Conservation (phyloP, 371 early-diverging fungal genomes). For the Mortierella sp. region DNA sequence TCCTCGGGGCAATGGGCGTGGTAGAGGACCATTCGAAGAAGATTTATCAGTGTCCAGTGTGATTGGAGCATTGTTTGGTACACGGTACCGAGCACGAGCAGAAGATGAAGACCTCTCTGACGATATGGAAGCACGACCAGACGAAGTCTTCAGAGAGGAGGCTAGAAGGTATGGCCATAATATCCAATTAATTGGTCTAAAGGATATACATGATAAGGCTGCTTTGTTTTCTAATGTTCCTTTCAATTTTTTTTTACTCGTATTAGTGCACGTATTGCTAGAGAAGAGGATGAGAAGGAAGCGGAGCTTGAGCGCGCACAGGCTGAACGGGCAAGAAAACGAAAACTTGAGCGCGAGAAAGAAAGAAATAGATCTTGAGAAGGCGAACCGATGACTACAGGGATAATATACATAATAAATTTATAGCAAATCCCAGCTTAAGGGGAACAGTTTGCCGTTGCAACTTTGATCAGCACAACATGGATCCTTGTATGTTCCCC, state of each 20-base stretch:
- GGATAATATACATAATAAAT: no score
- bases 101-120: slow-evolving; percentile 66
- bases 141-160: slow-evolving; percentile 70
- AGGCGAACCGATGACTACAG: no score
- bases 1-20: slow-evolving; percentile 30
- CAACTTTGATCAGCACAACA: no score
- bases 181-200: not conserved
- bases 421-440: no score
- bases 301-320: slow-evolving; percentile 74
- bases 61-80: slow-evolving; percentile 63
- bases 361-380: not conserved
- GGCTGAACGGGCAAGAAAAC: slow-evolving; percentile 70
- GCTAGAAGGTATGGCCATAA: slow-evolving; percentile 62
- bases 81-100: slow-evolving; percentile 57
- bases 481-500: no score
- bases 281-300: slow-evolving; percentile 49
- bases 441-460: no score
- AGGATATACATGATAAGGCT: no score
- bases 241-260: not conserved
- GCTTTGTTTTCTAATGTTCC: not conserved
- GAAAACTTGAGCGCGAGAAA: slow-evolving; percentile 56
- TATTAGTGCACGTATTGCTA: slow-evolving; percentile 67
- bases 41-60: slow-evolving; percentile 65
- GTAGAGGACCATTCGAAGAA: slow-evolving; percentile 62
- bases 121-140: slow-evolving; percentile 73